phyloP scores from a whole-genome alignment of 257 asterid species.

The Solanum paucissectum region DNA sequence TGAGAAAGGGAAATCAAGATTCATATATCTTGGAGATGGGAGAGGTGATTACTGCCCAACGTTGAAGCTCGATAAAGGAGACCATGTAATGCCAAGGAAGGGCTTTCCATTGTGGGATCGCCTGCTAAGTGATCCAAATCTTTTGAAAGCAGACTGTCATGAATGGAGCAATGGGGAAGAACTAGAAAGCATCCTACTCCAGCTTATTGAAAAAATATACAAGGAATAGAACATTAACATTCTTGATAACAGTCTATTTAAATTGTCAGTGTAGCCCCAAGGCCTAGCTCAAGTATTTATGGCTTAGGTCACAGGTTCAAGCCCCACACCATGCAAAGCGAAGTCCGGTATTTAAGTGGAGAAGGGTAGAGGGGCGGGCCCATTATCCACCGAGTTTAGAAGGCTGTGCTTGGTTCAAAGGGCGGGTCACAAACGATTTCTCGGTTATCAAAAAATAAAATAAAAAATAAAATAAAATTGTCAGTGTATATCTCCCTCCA shows the following conservation, averaged over 20 bases:
- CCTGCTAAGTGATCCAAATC: slow-evolving; percentile 24
- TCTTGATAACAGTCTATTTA: background rate
- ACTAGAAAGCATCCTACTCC: slow-evolving; percentile 38
- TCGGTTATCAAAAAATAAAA: too few species aligned
- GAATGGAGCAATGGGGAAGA: slow-evolving; percentile 65
- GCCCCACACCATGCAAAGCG: too few species aligned
- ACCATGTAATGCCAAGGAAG: slow-evolving; percentile 56
- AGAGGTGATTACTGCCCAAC: slow-evolving; percentile 73
- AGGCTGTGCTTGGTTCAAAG: too few species aligned
- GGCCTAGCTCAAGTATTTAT: too few species aligned
- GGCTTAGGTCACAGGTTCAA: too few species aligned
- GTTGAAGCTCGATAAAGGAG: slow-evolving; percentile 50
- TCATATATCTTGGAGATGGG: slow-evolving; percentile 76
- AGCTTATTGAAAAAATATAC: slow-evolving; percentile 22
- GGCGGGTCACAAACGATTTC: too few species aligned
- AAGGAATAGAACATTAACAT: slow-evolving; percentile 2
- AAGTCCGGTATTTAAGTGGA: too few species aligned
- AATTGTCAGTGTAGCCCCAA: background rate
- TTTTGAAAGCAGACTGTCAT: slow-evolving; percentile 47
- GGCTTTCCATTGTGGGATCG: slow-evolving; percentile 37
- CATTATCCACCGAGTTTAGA: too few species aligned
- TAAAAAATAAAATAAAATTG: background rate
- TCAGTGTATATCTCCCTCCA: background rate
- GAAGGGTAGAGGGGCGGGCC: too few species aligned
- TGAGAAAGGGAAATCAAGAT: slow-evolving; percentile 15